Evolutionary conservation across 169 alveolate genomes (phyloP), one percentile per base, ranked within the genome.

Genomic region (Plasmodium knowlesi): DNA sequence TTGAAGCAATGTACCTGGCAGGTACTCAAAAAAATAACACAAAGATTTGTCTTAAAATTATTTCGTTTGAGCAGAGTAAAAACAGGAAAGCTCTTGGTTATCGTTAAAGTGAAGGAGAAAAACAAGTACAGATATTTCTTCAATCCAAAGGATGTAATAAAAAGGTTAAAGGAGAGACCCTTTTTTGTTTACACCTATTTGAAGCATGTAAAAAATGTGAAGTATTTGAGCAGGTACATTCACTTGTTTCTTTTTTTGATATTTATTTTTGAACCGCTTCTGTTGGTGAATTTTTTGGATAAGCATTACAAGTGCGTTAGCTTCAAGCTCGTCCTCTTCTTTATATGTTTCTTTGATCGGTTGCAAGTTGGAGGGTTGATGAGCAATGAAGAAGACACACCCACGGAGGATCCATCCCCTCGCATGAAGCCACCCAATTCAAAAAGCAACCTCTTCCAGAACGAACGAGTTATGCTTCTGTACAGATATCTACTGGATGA

Each of bases 161-260:
- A 41, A 43, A 88, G 82, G 82, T 61, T 88, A 79, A 88, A 88
- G 82, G 82, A 88, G 50, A 79, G 71, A n/a, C 94, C 94, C 12
- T 88, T 37, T 53, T 88, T 57, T 34, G 19, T 88, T n/a, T 88
- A 88, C 73, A 54, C 57, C 30, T 88, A 78, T 88, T 78, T 88
- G 74, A 88, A 78, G 54, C 46, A 79, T 12, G 50, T 88, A 41
- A 54, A 57, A 88, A 53, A 88, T 88, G 28, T 30, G 5, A 41
- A 88, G 30, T 79, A 79, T 78, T 0, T 79, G 34, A 88, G 50
- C 12, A 43, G 28, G 46, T 79, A 88, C 73, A 34, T 73, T 8
- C 50, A 79, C 72, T 43, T 88, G 72, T 41, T 88, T 3, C 19
- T 88, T 5, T 88, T 57, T 73, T 73, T 88, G 53, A 88, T 79